These are phyloP conservation scores for Sporobolomyces roseus DNA, from an alignment of 768 basidiomycete genomes.

Conservation along the genomic window DNA sequence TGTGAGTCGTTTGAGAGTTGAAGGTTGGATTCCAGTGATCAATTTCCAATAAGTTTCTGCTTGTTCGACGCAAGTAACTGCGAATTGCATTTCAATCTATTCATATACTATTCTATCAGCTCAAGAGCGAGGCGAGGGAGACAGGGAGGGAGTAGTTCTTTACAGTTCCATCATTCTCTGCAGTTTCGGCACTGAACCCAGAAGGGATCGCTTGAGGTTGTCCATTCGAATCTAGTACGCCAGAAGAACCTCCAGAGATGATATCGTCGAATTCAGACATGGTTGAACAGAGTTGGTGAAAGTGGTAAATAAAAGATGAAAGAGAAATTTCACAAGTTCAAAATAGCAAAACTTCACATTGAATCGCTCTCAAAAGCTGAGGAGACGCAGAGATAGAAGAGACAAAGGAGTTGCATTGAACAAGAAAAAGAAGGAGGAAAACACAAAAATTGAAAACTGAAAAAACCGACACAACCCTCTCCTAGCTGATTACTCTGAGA, in stretches of 20 bases:
- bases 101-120: background rate
- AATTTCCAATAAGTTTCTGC: slow-evolving; percentile 98
- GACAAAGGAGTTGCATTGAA: too few species aligned
- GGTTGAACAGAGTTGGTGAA: background rate
- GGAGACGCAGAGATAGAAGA: too few species aligned
- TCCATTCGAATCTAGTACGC: background rate
- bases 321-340: too few species aligned
- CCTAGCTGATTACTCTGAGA: background rate
- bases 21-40: slow-evolving; percentile 71
- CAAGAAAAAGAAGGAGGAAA: background rate
- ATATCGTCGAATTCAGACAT: slow-evolving; percentile 34
- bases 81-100: slow-evolving; percentile 98
- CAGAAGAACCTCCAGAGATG: slow-evolving; percentile 22
- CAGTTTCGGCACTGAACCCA: slow-evolving; percentile 29
- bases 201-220: slow-evolving; percentile 8
- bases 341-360: too few species aligned
- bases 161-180: slow-evolving; percentile 34
- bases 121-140: background rate
- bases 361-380: too few species aligned
- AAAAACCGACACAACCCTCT: background rate
- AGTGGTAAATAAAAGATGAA: background rate
- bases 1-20: slow-evolving; percentile 67
- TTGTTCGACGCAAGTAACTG: slow-evolving; percentile 93
- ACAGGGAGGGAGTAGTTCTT: background rate
- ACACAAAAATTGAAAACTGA: background rate